phyloP scores from a whole-genome alignment of 2,329 filamentous ascomycete species.

The Pseudocercospora eumusae region DNA sequence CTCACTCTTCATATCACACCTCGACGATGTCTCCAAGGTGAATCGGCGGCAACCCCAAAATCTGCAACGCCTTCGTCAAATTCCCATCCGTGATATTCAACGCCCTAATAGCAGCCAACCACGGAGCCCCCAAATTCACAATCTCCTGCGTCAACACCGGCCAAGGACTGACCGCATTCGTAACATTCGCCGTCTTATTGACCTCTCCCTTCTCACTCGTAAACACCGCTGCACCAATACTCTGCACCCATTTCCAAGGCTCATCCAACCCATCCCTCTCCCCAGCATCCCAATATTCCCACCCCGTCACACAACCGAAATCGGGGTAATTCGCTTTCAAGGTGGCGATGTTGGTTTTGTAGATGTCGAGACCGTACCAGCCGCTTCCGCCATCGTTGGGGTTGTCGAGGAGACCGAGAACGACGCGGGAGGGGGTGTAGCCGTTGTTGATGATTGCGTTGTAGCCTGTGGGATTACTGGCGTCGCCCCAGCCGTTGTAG shows the following conservation, averaged over 20 bases:
- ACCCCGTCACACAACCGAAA: constrained; percentile 34
- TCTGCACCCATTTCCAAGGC: constrained; percentile 29
- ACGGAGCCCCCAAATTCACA: constrained; percentile 21
- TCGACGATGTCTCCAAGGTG: background rate
- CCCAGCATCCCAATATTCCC: constrained; percentile 38
- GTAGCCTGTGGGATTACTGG: constrained; percentile 30
- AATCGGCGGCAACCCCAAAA: constrained; percentile 19
- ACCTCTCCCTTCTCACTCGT: constrained; percentile 7
- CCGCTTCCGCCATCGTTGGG: constrained; percentile 34
- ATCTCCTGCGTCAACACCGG: constrained; percentile 24
- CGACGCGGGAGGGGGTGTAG: constrained; percentile 30
- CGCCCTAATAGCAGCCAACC: constrained; percentile 27
- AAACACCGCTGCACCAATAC: constrained; percentile 24
- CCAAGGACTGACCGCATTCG: constrained; percentile 26
- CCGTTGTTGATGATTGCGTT: constrained; percentile 32
- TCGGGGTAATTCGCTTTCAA: constrained; percentile 29
- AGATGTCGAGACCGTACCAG: constrained; percentile 27
- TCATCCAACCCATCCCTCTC: constrained; percentile 18
- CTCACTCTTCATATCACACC: background rate
- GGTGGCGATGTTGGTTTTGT: constrained; percentile 27
- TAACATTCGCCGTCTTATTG: constrained; percentile 16
- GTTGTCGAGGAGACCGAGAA: constrained; percentile 34
- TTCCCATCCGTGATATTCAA: constrained; percentile 32
- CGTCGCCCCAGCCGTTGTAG: constrained; percentile 38
- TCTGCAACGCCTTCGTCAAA: constrained; percentile 23